Base-by-base conservation (phyloP, 495 filamentous ascomycete species). In the Aeminium ludgeri region DNA sequence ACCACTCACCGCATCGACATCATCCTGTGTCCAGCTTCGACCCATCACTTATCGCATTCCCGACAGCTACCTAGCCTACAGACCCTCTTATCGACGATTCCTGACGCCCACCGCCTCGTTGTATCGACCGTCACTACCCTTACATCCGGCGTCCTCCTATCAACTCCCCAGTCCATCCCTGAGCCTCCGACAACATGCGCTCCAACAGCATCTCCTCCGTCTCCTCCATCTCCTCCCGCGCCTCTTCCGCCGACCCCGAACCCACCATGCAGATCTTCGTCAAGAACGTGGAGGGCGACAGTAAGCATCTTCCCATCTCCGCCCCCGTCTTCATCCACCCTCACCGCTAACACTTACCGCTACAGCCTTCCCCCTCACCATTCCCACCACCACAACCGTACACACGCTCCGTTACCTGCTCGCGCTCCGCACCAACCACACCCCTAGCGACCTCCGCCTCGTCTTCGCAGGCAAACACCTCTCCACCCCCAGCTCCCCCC, bases 261-360 rank as follows among this genome's bases (percentile, higher is more conserved):
- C 56, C 60, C 8, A 63, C 59, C 2, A 65, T 69, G 55, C 64
- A 68, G 50, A 65, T 69, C 54, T 69, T 69, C 55, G 57, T 69
- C 50, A 67, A 65, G 54, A 58, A 57, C 45, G 41, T 68, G 27
- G 49, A 57, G 5, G 66, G 66, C 39, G 54, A 62, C 42, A 69
- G 66, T 69, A 55, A 53, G 65, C 23, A 16, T 11, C 27, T 18
- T 29, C 16, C n/a, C 12, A 4, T 25, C 8, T 25, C 23, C 23
- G 4, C 23, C 23, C 23, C 35, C 29, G 20, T 47, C 28, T 38
- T 23, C 41, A 16, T 20, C 20, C 27, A 46, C 46, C 30, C 40
- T 37, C 10, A 20, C 32, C 23, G 23, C 4, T 25, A 25, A 25
- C 19, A 5, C 13, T 20, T 38, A 23, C 18, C n/a, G 13, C 23